Percentiles rank a stretch among this genome's conserved stretches.
phyloP scores from a whole-genome alignment of 345 rosid genomes.

The Melaleuca alternifolia region DNA sequence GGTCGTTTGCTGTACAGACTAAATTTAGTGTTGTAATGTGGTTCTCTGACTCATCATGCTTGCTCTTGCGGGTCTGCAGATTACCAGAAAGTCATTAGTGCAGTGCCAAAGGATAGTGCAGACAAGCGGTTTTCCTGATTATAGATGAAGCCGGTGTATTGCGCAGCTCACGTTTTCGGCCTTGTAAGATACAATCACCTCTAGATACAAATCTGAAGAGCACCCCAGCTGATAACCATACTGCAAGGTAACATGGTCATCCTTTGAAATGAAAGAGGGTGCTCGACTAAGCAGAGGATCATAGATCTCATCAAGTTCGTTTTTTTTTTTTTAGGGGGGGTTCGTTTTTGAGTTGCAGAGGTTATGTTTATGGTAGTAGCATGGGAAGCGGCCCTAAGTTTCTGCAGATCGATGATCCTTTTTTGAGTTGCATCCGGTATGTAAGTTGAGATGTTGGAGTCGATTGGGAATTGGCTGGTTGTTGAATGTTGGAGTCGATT shows the following conservation, averaged over 20 bases:
- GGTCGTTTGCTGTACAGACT: neutral
- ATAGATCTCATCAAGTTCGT: neutral
- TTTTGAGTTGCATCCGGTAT: neutral
- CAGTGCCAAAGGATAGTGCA: neutral
- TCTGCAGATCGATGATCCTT: neutral
- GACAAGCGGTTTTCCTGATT: neutral
- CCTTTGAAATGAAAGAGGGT: neutral
- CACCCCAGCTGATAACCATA: neutral
- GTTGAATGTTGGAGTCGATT: neutral
- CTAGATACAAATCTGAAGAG: neutral
- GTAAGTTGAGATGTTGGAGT: neutral
- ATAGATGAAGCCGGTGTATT: neutral
- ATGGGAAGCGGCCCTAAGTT: neutral
- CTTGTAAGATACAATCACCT: neutral
- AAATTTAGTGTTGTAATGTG: neutral
- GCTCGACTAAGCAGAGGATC: neutral
- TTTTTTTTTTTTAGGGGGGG: too few species aligned
- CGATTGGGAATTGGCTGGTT: neutral
- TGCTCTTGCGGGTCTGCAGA: slow-evolving; percentile 23
- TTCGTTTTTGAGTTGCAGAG: neutral
- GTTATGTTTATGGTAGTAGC: neutral
- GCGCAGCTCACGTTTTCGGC: neutral
- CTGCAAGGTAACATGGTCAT: neutral
- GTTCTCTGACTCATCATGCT: neutral
- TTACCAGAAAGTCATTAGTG: slow-evolving; percentile 79